phyloP scores from a whole-genome alignment of 768 basidiomycete genomes.

The Pleurotus platypus region DNA sequence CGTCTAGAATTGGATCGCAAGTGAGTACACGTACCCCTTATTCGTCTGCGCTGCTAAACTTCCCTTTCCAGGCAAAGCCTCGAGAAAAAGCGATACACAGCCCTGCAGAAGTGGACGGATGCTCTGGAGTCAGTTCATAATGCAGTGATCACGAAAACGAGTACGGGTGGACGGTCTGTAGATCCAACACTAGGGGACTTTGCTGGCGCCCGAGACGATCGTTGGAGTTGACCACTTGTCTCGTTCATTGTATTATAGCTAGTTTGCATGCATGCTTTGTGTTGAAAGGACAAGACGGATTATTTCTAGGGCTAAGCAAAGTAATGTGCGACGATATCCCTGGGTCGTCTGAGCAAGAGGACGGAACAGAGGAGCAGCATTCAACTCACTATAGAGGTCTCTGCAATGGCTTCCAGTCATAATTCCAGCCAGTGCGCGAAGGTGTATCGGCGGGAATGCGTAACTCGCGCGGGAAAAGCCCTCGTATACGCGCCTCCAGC shows the following conservation, averaged over 20 bases:
- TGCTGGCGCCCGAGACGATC: conserved; percentile 27
- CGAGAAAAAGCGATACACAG: conserved; percentile 82
- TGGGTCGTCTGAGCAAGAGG: too few relatives aligned
- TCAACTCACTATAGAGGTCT: conserved; percentile 36
- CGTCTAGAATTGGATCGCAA: conserved; percentile 86
- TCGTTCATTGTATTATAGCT: conserved; percentile 3
- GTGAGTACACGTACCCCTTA: conserved; percentile 37
- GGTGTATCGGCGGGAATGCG: conserved; percentile 86
- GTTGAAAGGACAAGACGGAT: too few relatives aligned
- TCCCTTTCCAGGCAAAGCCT: conserved; percentile 62
- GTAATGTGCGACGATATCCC: too few relatives aligned
- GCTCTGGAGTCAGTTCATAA: conserved; percentile 75
- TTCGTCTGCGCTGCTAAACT: not conserved
- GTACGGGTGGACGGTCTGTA: conserved; percentile 33
- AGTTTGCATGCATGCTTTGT: not conserved
- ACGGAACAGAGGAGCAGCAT: too few relatives aligned
- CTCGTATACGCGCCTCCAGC: conserved; percentile 73
- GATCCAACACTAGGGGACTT: conserved; percentile 32
- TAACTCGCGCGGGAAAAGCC: conserved; percentile 85
- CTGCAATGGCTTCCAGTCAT: conserved; percentile 75
- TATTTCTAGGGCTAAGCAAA: too few relatives aligned
- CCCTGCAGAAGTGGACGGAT: conserved; percentile 78
- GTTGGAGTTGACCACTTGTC: conserved; percentile 27
- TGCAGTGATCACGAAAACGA: conserved; percentile 74
- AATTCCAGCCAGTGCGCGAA: conserved; percentile 77